These are phyloP conservation scores for Diplodia corticola DNA, from an alignment of 2,329 filamentous ascomycete genomes.

Conservation along the genomic window DNA sequence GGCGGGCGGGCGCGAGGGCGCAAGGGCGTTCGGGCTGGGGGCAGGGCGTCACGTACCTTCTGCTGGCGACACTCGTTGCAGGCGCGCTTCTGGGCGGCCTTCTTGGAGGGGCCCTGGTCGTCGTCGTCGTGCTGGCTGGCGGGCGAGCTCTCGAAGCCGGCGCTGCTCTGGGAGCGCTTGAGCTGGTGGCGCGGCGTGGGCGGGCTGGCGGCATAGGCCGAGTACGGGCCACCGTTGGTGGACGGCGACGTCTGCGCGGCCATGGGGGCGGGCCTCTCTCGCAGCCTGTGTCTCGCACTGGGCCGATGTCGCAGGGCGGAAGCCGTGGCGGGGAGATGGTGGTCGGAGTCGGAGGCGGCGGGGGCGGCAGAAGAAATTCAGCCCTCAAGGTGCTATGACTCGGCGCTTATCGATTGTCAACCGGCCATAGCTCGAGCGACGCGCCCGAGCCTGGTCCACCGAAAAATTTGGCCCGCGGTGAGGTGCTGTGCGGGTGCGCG, in stretches of 20 bases:
- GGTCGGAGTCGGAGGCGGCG: conserved; percentile 17
- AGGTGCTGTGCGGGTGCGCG: not conserved
- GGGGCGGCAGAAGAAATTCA: conserved; percentile 20
- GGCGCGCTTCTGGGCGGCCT: conserved; percentile 61
- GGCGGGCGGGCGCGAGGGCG: not conserved
- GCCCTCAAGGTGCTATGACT: conserved; percentile 22
- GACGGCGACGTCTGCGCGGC: conserved; percentile 21
- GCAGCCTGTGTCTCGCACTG: conserved; percentile 7
- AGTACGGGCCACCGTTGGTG: conserved; percentile 22
- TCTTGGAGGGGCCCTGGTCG: conserved; percentile 30
- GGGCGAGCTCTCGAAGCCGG: conserved; percentile 39
- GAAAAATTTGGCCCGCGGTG: conserved; percentile 1
- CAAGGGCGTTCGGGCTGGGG: not conserved
- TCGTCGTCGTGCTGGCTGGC: conserved; percentile 35
- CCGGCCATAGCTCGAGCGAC: conserved; percentile 19
- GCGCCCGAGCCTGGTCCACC: conserved; percentile 8
- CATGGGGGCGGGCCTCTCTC: conserved; percentile 11
- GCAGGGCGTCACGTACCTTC: conserved; percentile 59
- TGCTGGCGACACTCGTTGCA: conserved; percentile 86
- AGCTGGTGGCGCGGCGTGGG: conserved; percentile 21
- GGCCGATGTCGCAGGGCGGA: conserved; percentile 15
- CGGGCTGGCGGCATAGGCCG: conserved; percentile 13
- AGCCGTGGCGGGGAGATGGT: conserved; percentile 16
- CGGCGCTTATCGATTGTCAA: conserved; percentile 15
- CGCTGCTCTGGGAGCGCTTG: conserved; percentile 21